Conservation (phyloP, 768 basidiomycete species). For the Suillus spraguei region DNA sequence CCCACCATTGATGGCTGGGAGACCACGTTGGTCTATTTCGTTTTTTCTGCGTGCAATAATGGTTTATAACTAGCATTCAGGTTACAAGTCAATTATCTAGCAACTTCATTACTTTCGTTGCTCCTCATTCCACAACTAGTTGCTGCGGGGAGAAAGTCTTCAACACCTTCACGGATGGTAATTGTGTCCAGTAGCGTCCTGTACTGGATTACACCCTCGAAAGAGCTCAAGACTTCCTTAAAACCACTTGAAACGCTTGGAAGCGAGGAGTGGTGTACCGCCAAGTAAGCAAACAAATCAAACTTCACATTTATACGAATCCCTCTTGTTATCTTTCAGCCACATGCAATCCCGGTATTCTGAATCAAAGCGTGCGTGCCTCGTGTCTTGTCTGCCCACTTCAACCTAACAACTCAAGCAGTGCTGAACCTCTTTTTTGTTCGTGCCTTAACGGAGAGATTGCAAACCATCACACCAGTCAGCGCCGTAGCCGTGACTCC, state of each 20-base stretch:
- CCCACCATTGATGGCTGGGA: conserved; percentile 50
- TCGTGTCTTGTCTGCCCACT: neutral
- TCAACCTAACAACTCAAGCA: conserved; percentile 9
- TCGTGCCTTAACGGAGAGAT: conserved; percentile 27
- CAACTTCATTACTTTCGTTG: conserved; percentile 34
- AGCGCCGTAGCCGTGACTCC: conserved; percentile 30
- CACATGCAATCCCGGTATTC: conserved; percentile 24
- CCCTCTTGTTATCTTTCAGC: conserved; percentile 12
- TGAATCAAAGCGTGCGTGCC: conserved; percentile 29
- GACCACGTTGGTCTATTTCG: conserved; percentile 31
- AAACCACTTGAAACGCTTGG: conserved; percentile 30
- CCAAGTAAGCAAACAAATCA: conserved; percentile 17
- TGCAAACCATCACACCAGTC: conserved; percentile 24
- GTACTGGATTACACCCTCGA: conserved; percentile 18
- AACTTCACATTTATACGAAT: neutral
- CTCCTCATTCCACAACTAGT: conserved; percentile 35
- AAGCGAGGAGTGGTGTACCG: conserved; percentile 22
- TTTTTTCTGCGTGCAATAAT: neutral
- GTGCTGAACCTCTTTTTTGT: conserved; percentile 35
- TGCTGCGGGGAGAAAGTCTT: conserved; percentile 26
- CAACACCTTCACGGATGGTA: conserved; percentile 29
- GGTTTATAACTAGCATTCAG: conserved; percentile 15
- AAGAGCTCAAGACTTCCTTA: conserved; percentile 22
- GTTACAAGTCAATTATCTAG: conserved; percentile 39
- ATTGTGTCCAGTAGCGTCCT: conserved; percentile 35